Conservation (phyloP, 495 filamentous ascomycete genomes). For the Pyronema domesticum region DNA sequence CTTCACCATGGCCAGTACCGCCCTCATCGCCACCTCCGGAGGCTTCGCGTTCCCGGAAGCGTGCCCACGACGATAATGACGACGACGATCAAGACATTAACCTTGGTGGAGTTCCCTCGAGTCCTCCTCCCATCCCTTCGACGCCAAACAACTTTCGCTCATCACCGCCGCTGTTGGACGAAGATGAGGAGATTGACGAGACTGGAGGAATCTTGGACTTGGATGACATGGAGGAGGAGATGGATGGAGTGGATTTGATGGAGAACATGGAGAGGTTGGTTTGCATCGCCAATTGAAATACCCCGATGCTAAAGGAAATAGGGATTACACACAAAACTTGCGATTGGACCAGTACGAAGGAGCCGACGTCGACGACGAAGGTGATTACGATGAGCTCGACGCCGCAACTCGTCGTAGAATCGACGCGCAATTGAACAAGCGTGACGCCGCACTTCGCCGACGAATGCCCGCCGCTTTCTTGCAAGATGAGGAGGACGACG, state of each 20-base stretch:
- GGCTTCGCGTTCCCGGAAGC: conserved; percentile 16
- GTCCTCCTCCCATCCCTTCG: conserved; percentile 9
- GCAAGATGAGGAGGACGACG: conserved; percentile 75
- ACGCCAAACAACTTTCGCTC: conserved; percentile 21
- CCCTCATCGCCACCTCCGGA: conserved; percentile 17
- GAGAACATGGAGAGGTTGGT: conserved; percentile 15
- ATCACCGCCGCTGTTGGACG: conserved; percentile 21
- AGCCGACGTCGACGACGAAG: conserved; percentile 59
- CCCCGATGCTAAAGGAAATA: conserved; percentile 1
- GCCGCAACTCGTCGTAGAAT: conserved; percentile 52
- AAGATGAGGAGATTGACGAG: conserved; percentile 22
- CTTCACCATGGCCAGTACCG: conserved; percentile 19
- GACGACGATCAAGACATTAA: conserved; percentile 13
- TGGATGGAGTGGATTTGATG: conserved; percentile 74
- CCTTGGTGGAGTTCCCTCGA: not conserved
- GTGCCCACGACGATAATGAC: conserved; percentile 17
- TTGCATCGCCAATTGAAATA: not conserved
- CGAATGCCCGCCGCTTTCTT: conserved; percentile 67
- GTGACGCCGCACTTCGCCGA: conserved; percentile 64
- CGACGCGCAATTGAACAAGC: conserved; percentile 62
- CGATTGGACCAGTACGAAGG: conserved; percentile 46
- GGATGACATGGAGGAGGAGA: conserved; percentile 92
- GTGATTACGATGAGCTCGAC: conserved; percentile 55
- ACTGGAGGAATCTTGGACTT: conserved; percentile 37
- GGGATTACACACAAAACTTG: conserved; percentile 22